Evolutionary conservation across 2,329 filamentous ascomycete species (phyloP).

Genomic region (Dothistroma septosporum): DNA sequence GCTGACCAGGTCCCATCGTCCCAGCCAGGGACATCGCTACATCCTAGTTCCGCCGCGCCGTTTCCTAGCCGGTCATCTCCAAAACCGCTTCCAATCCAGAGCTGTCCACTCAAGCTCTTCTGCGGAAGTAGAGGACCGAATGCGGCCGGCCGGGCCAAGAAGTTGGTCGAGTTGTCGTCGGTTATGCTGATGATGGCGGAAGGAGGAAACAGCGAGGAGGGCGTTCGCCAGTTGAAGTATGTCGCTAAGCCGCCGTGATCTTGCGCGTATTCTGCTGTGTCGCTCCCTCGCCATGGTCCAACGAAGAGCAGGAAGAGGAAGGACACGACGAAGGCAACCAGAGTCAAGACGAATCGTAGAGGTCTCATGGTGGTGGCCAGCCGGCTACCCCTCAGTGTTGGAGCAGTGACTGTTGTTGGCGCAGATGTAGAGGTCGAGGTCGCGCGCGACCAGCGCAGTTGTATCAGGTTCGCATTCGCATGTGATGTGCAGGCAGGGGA

Average conservation of each 20-base stretch:
- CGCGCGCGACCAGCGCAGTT: not conserved
- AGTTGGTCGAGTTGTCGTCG: constrained; percentile 97
- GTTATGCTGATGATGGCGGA: constrained; percentile 94
- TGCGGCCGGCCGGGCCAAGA: constrained; percentile 85
- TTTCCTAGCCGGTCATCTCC: constrained; percentile 68
- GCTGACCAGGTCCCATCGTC: constrained; percentile 50
- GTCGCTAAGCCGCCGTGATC: constrained; percentile 37
- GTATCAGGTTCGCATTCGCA: not conserved
- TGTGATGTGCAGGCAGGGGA: not conserved
- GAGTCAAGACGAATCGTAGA: constrained; percentile 41
- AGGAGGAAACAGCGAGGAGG: constrained; percentile 86
- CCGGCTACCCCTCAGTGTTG: not conserved
- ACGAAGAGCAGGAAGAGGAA: constrained; percentile 44
- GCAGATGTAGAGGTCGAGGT: not conserved
- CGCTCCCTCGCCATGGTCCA: constrained; percentile 26
- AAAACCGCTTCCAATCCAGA: constrained; percentile 93
- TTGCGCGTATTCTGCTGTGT: constrained; percentile 20
- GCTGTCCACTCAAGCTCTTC: constrained; percentile 75
- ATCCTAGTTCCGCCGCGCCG: constrained; percentile 80
- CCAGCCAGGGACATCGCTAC: constrained; percentile 92
- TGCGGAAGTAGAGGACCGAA: constrained; percentile 78
- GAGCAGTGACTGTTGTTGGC: not conserved
- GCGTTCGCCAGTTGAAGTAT: constrained; percentile 49
- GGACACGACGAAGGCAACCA: constrained; percentile 42
- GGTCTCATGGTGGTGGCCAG: constrained; percentile 35